phyloP scores from a whole-genome alignment of 176 grass and related monocot species.

The Triticum dicoccoides region DNA sequence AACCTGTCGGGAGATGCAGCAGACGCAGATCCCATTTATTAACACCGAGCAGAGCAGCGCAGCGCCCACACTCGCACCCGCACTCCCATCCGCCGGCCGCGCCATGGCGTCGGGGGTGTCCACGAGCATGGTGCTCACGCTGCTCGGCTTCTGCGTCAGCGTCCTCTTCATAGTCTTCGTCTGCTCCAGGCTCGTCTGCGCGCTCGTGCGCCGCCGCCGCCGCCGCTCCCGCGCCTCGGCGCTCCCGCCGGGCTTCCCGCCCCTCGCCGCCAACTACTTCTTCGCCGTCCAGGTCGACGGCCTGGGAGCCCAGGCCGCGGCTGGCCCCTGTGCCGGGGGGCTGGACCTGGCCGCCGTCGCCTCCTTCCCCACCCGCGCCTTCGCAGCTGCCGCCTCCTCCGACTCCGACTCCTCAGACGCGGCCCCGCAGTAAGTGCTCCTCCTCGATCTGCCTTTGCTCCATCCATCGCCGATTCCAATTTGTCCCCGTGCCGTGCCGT shows the following conservation, averaged over 20 bases:
- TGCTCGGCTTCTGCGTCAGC: slow-evolving; percentile 85
- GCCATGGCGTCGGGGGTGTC: slow-evolving; percentile 32
- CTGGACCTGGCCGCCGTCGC: slow-evolving; percentile 34
- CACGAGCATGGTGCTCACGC: slow-evolving; percentile 53
- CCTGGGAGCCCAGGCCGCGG: background rate
- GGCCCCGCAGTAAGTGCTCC: slow-evolving; percentile 27
- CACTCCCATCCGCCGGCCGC: background rate
- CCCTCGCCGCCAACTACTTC: slow-evolving; percentile 26
- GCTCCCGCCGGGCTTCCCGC: slow-evolving; percentile 35
- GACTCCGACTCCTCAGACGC: background rate
- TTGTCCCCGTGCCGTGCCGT: background rate
- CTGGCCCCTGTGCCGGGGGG: background rate
- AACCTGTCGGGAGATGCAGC: background rate
- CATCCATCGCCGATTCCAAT: slow-evolving; percentile 1
- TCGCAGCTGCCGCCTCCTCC: background rate
- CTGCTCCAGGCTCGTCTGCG: slow-evolving; percentile 85
- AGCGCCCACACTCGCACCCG: background rate
- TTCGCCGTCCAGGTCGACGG: slow-evolving; percentile 7
- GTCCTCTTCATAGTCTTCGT: slow-evolving; percentile 87
- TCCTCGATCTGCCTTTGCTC: background rate
- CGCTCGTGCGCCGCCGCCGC: slow-evolving; percentile 52
- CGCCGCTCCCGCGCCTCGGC: slow-evolving; percentile 21
- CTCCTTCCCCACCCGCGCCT: slow-evolving; percentile 35
- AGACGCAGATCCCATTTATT: slow-evolving; percentile 13
- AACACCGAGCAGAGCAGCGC: background rate